Percentiles rank a stretch among this genome's conserved stretches.
phyloP scores from a whole-genome alignment of 192 early-diverging fungal species.

The Backusella luteola region DNA sequence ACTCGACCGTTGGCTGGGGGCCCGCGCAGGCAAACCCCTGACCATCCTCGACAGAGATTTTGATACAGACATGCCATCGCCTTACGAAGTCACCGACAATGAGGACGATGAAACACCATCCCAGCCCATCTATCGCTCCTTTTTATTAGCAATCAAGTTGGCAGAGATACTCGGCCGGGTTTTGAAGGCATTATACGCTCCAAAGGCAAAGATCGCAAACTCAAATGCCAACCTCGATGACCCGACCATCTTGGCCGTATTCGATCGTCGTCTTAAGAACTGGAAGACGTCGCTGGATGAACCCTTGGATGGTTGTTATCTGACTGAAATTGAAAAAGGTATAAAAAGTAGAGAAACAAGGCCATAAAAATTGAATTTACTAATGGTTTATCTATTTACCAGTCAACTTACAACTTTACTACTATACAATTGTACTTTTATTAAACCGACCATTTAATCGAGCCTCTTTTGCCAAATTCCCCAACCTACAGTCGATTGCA shows the following conservation, averaged over 20 bases:
- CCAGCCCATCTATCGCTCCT: slow-evolving; percentile 29
- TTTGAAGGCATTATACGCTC: slow-evolving; percentile 47
- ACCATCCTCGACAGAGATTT: slow-evolving; percentile 44
- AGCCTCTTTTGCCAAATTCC: not conserved
- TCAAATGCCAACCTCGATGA: slow-evolving; percentile 40
- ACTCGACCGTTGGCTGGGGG: slow-evolving; percentile 38
- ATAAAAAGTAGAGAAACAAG: not conserved
- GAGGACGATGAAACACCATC: not conserved
- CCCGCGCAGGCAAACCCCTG: slow-evolving; percentile 48
- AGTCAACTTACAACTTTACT: slow-evolving; percentile 34
- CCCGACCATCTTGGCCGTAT: slow-evolving; percentile 42
- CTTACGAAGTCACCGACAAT: slow-evolving; percentile 23
- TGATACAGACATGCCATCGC: slow-evolving; percentile 30
- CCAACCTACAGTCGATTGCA: not conserved
- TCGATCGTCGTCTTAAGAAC: slow-evolving; percentile 24
- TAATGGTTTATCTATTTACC: not conserved
- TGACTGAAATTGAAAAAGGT: slow-evolving; percentile 21
- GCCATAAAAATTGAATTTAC: not conserved
- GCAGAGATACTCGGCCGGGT: slow-evolving; percentile 50
- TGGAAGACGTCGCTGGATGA: slow-evolving; percentile 28
- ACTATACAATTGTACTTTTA: slow-evolving; percentile 41
- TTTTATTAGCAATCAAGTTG: slow-evolving; percentile 49
- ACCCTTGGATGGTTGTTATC: slow-evolving; percentile 14
- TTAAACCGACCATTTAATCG: slow-evolving; percentile 48
- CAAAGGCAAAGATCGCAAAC: slow-evolving; percentile 43